Percentiles rank a stretch among this genome's conserved stretches.
phyloP scores from a whole-genome alignment of 805 yeast species.

The Candida pseudoglaebosa region DNA sequence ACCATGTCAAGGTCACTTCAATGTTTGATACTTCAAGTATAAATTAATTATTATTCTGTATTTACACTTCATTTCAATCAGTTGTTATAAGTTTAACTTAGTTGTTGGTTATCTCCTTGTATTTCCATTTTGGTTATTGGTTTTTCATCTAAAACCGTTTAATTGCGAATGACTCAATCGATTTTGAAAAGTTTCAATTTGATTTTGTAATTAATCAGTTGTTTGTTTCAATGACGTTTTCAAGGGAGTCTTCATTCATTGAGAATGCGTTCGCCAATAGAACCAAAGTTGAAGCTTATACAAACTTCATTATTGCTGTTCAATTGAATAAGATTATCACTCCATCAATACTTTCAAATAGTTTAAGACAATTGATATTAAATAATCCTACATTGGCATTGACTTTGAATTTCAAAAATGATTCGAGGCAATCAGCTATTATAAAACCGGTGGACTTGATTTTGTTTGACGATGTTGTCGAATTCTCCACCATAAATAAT shows the following conservation, averaged over 20 bases:
- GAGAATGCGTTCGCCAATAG: constrained; percentile 3
- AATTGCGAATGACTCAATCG: too few species aligned
- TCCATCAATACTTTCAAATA: constrained; percentile 15
- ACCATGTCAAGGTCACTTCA: too few species aligned
- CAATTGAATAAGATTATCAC: constrained; percentile 14
- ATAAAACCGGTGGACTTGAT: constrained; percentile 15
- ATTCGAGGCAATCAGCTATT: constrained; percentile 6
- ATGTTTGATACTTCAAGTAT: too few species aligned
- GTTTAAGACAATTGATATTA: constrained; percentile 12
- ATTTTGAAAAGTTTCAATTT: too few species aligned
- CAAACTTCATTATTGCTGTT: constrained; percentile 22
- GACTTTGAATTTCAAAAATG: constrained; percentile 17
- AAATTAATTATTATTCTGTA: too few species aligned
- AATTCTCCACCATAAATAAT: constrained; percentile 3
- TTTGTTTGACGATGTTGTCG: constrained; percentile 19
- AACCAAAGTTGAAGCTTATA: constrained; percentile 10
- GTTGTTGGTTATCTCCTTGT: too few species aligned
- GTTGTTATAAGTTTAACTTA: too few species aligned
- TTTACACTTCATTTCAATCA: too few species aligned
- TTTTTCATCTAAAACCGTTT: too few species aligned
- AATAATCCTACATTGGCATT: constrained; percentile 14
- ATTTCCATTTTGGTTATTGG: too few species aligned
- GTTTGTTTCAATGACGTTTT: too few species aligned
- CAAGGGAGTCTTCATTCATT: not conserved
- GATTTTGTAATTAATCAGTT: too few species aligned